Base-by-base conservation (phyloP, 306 rosid genomes). In the Cyclanthera cordifolia region DNA sequence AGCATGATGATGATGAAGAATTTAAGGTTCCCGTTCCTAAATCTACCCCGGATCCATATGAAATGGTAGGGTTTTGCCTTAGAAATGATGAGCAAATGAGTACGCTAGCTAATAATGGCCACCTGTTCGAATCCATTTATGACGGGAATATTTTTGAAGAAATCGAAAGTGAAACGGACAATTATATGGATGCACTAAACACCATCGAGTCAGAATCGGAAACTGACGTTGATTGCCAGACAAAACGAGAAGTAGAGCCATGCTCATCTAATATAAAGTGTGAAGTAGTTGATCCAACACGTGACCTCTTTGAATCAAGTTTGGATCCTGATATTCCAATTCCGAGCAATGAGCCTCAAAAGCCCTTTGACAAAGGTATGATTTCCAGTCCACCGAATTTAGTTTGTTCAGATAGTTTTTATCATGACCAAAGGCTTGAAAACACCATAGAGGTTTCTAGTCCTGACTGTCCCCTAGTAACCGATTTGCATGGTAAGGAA, bases 131-230 rank as follows among this genome's bases (percentile, higher is more conserved):
- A 76, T 73, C 85, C 43, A 73, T 70, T 58, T 74, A 72, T 24
- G 72, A 75, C 37, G 15, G 67, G 76, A 75, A 67, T 70, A 84
- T 72, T 68, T 49, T 78, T 37, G 87, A 86, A 73, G 99, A 93
- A 60, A 57, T 79, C 60, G 96, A 88, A 34, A 90, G 96, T 71
- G 96, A 87, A 69, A 85, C 87, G 21, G 99, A 90, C 70, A 79
- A 78, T 79, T 90, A 82, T 73, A 64, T 83, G 94, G 99, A 93
- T 86, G 96, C 96, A 3, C 99, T 88, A 57, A 93, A 93, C 82
- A 84, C 86, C 60, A 88, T 90, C 13, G 99, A 89, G 54, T 86
- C 89, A 12, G 99, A 93, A 78, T 83, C 87, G 67, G 99, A 93
- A 85, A 82, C 58, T 73, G 95, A 90, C 81, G 61, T 76, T 78